Conservation (phyloP, 208 protist genomes). For the Trypanosoma scelopori region DNA sequence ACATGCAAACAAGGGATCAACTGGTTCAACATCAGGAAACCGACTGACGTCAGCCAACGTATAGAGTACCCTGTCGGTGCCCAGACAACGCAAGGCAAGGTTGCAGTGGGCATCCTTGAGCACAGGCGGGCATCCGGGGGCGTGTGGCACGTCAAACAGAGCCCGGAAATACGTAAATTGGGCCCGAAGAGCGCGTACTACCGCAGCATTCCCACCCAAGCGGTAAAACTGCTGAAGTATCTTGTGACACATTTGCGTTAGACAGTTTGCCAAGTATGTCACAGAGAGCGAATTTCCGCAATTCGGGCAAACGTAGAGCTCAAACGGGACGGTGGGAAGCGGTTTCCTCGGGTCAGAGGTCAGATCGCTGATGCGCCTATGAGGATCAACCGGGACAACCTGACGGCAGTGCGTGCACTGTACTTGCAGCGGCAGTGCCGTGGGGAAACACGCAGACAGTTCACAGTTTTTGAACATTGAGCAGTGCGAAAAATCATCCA, state of each 20-base stretch:
- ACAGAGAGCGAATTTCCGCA: conserved; percentile 57
- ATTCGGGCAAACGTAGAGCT: conserved; percentile 74
- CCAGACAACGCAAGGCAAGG: conserved; percentile 70
- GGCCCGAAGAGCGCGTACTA: conserved; percentile 60
- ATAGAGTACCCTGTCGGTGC: conserved; percentile 56
- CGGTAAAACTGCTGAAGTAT: conserved; percentile 82
- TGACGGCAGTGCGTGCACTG: conserved; percentile 63
- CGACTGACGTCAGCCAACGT: conserved; percentile 45
- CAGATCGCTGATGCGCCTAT: conserved; percentile 69
- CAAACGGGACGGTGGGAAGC: conserved; percentile 36
- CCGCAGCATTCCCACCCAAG: conserved; percentile 54
- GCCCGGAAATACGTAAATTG: conserved; percentile 90
- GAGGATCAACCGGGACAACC: conserved; percentile 76
- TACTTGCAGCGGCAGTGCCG: conserved; percentile 69
- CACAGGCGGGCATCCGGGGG: conserved; percentile 50
- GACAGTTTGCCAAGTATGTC: conserved; percentile 79
- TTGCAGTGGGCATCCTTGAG: conserved; percentile 68
- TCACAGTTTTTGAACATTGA: conserved; percentile 67
- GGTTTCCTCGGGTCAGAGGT: conserved; percentile 22
- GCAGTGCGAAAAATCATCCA: conserved; percentile 76
- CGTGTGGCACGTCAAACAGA: conserved; percentile 87
- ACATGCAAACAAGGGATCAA: conserved; percentile 68
- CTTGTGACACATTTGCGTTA: conserved; percentile 72
- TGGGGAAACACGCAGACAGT: conserved; percentile 76
- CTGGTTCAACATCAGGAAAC: conserved; percentile 46